Conservation (phyloP, 768 basidiomycete genomes). For the Fomitopsis serialis region DNA sequence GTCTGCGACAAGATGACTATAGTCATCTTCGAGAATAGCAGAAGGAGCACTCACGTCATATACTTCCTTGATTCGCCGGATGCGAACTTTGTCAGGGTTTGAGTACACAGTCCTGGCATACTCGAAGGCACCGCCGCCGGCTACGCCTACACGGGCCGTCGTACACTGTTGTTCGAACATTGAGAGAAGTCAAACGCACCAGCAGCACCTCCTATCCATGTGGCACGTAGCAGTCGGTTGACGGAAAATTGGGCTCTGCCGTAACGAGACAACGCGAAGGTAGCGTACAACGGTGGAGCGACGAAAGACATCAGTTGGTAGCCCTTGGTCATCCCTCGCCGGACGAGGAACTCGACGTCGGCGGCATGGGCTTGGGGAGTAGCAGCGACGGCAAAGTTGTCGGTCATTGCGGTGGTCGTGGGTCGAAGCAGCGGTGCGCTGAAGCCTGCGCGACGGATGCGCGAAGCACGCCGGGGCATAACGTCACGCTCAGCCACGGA, state of each 20-base stretch:
- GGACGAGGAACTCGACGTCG: constrained; percentile 63
- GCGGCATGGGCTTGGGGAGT: constrained; percentile 34
- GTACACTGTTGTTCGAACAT: background rate
- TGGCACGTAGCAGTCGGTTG: constrained; percentile 63
- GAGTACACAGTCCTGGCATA: constrained; percentile 56
- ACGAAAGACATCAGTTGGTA: constrained; percentile 64
- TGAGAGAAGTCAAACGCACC: constrained; percentile 33
- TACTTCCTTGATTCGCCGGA: constrained; percentile 42
- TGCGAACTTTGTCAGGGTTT: constrained; percentile 42
- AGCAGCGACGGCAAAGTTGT: constrained; percentile 17
- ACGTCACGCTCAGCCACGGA: background rate
- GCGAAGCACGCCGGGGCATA: background rate
- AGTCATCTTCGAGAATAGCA: background rate
- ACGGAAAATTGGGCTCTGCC: constrained; percentile 50
- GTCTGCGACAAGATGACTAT: constrained; percentile 33
- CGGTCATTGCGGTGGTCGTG: constrained; percentile 12
- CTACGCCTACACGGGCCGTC: constrained; percentile 33
- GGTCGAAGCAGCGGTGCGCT: background rate
- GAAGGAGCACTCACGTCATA: constrained; percentile 49
- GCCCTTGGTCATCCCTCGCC: constrained; percentile 59
- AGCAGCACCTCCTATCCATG: constrained; percentile 62
- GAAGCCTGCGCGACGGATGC: background rate
- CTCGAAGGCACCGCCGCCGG: constrained; percentile 48
- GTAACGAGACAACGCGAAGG: constrained; percentile 46
- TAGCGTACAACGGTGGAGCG: constrained; percentile 55